Evolutionary conservation across 2,329 filamentous ascomycete species (phyloP), one percentile per base, ranked within the genome.

Genomic region (Coniochaeta sp.): DNA sequence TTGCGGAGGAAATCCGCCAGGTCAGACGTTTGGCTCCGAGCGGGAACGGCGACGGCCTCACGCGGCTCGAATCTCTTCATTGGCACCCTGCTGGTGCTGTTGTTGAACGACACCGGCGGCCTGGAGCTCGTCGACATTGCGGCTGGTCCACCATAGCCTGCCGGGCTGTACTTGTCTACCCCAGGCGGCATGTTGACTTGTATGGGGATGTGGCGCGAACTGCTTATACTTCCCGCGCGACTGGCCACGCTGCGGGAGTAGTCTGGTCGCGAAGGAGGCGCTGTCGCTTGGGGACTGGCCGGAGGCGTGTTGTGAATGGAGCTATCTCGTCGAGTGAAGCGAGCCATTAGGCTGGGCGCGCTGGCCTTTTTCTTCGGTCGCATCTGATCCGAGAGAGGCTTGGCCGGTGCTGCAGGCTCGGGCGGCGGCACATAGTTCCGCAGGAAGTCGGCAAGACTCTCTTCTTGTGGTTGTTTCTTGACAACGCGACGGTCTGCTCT

Each of bases 391-490:
- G 64, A 60, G 48, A 67, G 67, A 10, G 64, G 65, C 28, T 64
- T 65, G 27, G 65, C 62, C 0, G 63, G 61, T 30, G 45, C 45
- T 31, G 28, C 9, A 3, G 78, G 71, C 56, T 77, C 73, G 1
- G 75, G 70, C 0, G 86, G 85, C 6, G 87, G 87, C 33, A 85
- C 78, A 53, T 79, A 84, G 65, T 81, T 88, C 54, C 78, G 80
- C 35, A 91, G 66, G 62, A 91, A 91, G 56, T 91, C 87, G 28
- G 86, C 81, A 48, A 91, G 66, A 56, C 82, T 86, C 67, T 91
- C 85, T 62, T 87, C 82, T 56, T 77, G 71, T 55, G 73, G 73
- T 4, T 61, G 59, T 32, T 67, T 61, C 8, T 31, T 56, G 53
- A 48, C n/a, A 1, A 55, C 59, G 20, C 49, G 63, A 10, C 65